Base-by-base conservation (phyloP, 208 protist genomes). In the Willaertia magna region DNA sequence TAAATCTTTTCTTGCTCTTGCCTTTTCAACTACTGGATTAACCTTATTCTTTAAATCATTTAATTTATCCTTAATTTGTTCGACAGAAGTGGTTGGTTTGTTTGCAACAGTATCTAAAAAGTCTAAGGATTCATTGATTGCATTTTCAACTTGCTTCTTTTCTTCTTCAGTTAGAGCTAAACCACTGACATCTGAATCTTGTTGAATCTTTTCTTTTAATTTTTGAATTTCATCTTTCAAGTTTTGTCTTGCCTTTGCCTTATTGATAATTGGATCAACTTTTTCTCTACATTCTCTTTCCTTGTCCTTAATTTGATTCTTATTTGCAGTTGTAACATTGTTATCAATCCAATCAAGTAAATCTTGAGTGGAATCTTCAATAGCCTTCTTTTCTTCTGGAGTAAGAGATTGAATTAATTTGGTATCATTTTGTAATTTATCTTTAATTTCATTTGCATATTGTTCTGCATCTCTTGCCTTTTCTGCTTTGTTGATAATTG, bases 271-370 rank as follows among this genome's bases (percentile, higher is more conserved):
- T 43, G 78, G 78, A 30, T 83, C n/a, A 39, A 83, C n/a, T 14
- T 39, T 39, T 22, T 83, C 34, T 20, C 55, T 43, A 34, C 0
- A 34, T 55, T 83, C 9, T 18, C 43, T 49, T 55, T n/a, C 22
- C 30, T 83, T 48, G 4, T 39, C 46, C 0, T 43, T 43, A 22
- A 55, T 39, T 83, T 83, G 16, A 43, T 55, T 22, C 11, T 4
- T 1, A 1, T 44, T 55, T 6, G 47, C 78, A 55, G 7, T 26
- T 12, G 55, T 26, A 16, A 18, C 43, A 26, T 40, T n/a, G 9
- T 47, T 39, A 43, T 18, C 46, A 22, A 97, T 84, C 91, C 93
- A 96, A 22, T 89, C 87, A 88, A 95, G 89, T 39, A 91, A 49
- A 48, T 83, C 78, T 3, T 83, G 39, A 26, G 46, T n/a, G 6